Base-by-base conservation (phyloP, 208 protist genomes). In the Trypanosoma scelopori region DNA sequence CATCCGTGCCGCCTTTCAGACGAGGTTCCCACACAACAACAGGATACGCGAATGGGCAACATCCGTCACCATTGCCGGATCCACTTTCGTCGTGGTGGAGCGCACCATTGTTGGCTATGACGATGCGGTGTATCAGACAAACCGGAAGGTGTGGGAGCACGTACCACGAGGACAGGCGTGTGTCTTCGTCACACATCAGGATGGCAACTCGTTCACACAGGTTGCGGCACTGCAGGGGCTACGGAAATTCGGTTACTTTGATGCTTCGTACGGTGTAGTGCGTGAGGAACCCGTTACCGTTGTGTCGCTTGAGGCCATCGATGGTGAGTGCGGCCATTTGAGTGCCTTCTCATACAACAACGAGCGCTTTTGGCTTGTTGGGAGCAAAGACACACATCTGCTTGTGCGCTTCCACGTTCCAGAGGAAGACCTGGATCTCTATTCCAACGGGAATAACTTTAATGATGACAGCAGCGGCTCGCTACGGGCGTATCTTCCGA, bases 121-220 rank as follows among this genome's bases (percentile, higher is more conserved):
- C 47, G 75, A 89, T 49, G 76, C 61, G n/a, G 76, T 92, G n/a
- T 95, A 95, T 62, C 60, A 61, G 5, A 80, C 74, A 42, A 91
- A 78, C 55, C 75, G 68, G 12, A 87, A 88, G 45, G 63, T 91
- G n/a, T 95, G 89, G 87, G 85, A 95, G 69, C 66, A 85, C 27
- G 72, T 95, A 6, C 89, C 89, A 6, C 52, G 82, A 1, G 89
- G 89, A 1, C 80, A 93, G 63, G 78, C 80, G 0, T 58, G 76
- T 15, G 86, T 95, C 28, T 92, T 92, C 57, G 72, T 61, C 5
- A 45, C 43, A 37, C 39, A 41, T 11, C 32, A 52, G 30, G 62
- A 59, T 20, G 18, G 23, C 2, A 20, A 15, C 18, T 16, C 23
- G 23, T 79, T 74, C 50, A 57, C 42, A 18, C 69, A 37, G 9